A percentile compares a stretch with the other conserved stretches of the same genome.
phyloP scores from a whole-genome alignment of 2,329 filamentous ascomycete genomes.

The Sclerotinia trifoliorum region DNA sequence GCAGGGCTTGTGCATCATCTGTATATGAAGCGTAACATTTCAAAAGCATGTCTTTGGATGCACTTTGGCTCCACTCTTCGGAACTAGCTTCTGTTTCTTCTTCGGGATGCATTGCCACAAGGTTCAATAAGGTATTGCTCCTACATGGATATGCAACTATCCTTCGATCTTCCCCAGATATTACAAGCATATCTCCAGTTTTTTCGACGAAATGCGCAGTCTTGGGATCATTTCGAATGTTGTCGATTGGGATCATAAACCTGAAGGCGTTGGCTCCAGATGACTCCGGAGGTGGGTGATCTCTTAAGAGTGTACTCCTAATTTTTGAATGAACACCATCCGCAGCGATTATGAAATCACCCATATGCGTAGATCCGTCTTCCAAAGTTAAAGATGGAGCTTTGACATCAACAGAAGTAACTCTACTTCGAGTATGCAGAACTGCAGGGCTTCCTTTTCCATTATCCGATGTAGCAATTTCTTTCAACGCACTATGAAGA shows the following conservation, averaged over 20 bases:
- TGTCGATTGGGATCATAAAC: constrained; percentile 32
- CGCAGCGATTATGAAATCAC: constrained; percentile 54
- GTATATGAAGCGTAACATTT: constrained; percentile 47
- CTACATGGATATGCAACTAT: constrained; percentile 51
- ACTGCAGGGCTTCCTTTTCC: constrained; percentile 42
- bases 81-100: constrained; percentile 45
- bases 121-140: constrained; percentile 47
- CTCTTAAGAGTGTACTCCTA: neutral
- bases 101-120: constrained; percentile 53
- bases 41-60: constrained; percentile 42
- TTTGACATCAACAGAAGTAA: constrained; percentile 46
- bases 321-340: constrained; percentile 47
- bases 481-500: constrained; percentile 54
- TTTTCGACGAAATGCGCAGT: constrained; percentile 40
- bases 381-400: constrained; percentile 47
- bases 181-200: constrained; percentile 42
- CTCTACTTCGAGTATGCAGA: constrained; percentile 45
- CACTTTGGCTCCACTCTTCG: constrained; percentile 45
- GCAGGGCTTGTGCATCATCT: constrained; percentile 42
- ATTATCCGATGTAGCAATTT: constrained; percentile 42
- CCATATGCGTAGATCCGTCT: constrained; percentile 45
- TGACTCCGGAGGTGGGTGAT: neutral
- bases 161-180: constrained; percentile 45
- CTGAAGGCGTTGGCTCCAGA: constrained; percentile 34
- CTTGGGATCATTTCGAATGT: constrained; percentile 40